Base-by-base conservation (phyloP, 768 basidiomycete species). In the Naganishia vaughanmartiniae region DNA sequence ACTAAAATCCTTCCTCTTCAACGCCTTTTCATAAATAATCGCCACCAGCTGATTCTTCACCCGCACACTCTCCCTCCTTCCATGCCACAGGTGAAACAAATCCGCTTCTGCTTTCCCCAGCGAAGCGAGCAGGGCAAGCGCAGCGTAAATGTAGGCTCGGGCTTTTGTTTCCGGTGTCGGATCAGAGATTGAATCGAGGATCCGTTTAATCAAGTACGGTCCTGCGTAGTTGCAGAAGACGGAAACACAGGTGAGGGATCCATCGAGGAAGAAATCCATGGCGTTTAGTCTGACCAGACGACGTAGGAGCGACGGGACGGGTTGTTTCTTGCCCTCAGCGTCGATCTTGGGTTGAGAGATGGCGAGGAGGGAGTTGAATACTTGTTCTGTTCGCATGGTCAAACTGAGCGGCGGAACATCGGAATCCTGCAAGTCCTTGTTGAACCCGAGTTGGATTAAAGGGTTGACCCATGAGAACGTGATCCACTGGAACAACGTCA, bases 201-300 rank as follows among this genome's bases (percentile, higher is more conserved):
- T 80, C 56, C 72, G 87, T 87, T 90, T 92, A 54, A 96, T 84
- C 83, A 94, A 93, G 83, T 88, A 93, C 9, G 93, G 93, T 0
- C 87, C 86, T 0, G 87, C 84, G 80, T 93, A 95, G 74, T 89
- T 89, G 82, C 92, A 89, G 0, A 85, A 34, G 34, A 93, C 88
- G 73, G 88, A 88, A 68, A 88, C 76, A 70, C 88, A 81, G 0
- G 92, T 91, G 51, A 93, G 81, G 1, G 74, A 17, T 71, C 89
- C 87, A 77, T 93, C 92, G 54, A 91, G 71, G 33, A 86, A 87
- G 53, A 63, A 66, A 54, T 81, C 80, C 31, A 76, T 46, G 54
- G 67, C 65, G 66, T 79, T 77, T 5, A 76, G 76, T 28, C 66
- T 34, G 17, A 78, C 53, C 30, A 81, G 51, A 57, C 74, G 72